Percentiles rank a stretch among this genome's conserved stretches.
These are phyloP conservation scores for Cyclanthera cordifolia DNA, from an alignment of 306 rosid genomes.

Conservation along the genomic window DNA sequence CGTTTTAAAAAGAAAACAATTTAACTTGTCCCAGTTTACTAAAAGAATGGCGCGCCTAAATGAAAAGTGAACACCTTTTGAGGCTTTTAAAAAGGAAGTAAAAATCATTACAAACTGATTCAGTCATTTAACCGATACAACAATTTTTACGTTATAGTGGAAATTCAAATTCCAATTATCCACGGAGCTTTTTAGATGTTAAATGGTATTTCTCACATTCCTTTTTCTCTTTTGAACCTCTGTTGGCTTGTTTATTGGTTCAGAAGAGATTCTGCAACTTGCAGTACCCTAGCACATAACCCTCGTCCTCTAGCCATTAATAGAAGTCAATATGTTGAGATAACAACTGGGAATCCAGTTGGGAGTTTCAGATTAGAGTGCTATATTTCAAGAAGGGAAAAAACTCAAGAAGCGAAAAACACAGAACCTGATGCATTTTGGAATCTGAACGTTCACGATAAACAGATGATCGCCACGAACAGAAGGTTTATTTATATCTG, in stretches of 20 bases:
- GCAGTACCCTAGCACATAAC: neutral
- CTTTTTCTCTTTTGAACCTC: neutral
- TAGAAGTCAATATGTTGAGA: neutral
- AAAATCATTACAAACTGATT: neutral
- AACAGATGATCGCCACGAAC: slow-evolving; percentile 82
- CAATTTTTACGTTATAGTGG: neutral
- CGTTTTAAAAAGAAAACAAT: neutral
- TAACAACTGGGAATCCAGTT: neutral
- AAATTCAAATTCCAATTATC: no score
- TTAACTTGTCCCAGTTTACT: neutral
- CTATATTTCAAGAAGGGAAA: neutral
- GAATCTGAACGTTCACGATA: slow-evolving; percentile 60
- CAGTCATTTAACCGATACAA: neutral
- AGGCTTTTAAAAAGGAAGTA: neutral
- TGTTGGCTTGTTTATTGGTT: neutral
- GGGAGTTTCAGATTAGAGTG: neutral
- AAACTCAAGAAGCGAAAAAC: neutral
- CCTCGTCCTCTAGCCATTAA: neutral
- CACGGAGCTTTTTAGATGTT: neutral
- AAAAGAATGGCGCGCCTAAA: neutral
- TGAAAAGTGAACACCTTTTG: neutral
- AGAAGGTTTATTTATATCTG: slow-evolving; percentile 66
- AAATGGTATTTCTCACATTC: neutral
- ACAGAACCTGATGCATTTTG: slow-evolving; percentile 62
- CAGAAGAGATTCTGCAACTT: neutral